These are phyloP conservation scores for Stachybotrys chartarum DNA, from an alignment of 2,329 filamentous ascomycete genomes.

Conservation along the genomic window DNA sequence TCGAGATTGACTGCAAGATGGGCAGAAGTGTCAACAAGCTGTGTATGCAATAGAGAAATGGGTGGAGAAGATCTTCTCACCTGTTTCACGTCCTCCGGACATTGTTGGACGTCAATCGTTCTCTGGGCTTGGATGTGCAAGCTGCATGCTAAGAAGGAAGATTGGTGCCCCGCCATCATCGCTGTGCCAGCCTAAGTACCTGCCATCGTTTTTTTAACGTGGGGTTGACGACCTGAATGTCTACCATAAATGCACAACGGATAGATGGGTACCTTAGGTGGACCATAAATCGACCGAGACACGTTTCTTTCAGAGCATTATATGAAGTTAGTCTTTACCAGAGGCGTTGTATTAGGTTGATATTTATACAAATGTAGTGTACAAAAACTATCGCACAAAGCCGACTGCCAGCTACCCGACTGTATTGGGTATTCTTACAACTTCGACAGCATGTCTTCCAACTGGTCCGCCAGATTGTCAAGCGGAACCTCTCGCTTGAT, in stretches of 20 bases:
- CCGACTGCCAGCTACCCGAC: too few species aligned
- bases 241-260: neutral
- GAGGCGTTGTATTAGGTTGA: neutral
- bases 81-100: conserved; percentile 25
- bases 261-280: too few species aligned
- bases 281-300: too few species aligned
- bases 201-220: neutral
- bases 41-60: neutral
- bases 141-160: neutral
- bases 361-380: neutral
- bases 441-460: conserved; percentile 37
- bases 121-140: neutral
- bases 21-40: neutral
- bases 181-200: neutral
- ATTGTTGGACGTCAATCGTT: conserved; percentile 10
- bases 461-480: conserved; percentile 32
- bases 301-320: too few species aligned
- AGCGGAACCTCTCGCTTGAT: conserved; percentile 53
- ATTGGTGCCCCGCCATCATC: neutral
- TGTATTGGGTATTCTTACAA: conserved; percentile 29
- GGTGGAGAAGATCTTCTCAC: conserved; percentile 9
- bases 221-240: neutral
- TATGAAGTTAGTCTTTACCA: too few species aligned
- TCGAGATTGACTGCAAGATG: conserved; percentile 52
- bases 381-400: neutral